A percentile compares a stretch with the other conserved stretches of the same genome.
Evolutionary conservation across 139 green algal species (phyloP).

Genomic region (Ettlia oleoabundans): DNA sequence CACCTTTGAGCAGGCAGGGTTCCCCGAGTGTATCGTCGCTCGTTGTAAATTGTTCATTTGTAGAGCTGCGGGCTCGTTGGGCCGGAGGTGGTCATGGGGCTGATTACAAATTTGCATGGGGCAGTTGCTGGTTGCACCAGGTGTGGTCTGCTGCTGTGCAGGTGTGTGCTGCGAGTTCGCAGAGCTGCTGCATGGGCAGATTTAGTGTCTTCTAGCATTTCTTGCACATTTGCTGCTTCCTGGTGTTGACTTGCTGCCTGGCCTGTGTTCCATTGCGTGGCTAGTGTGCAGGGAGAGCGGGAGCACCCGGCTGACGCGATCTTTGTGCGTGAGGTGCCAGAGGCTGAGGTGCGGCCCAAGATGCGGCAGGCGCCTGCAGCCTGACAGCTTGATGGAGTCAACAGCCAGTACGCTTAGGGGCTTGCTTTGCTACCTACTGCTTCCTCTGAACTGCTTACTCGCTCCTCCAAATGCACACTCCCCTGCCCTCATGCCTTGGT

Average conservation of each 20-base stretch:
- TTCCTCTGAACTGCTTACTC: too few relatives aligned
- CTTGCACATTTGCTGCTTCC: too few relatives aligned
- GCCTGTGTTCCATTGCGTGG: not conserved
- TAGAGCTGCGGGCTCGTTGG: too few relatives aligned
- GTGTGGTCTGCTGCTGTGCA: too few relatives aligned
- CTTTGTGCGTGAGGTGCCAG: constrained; percentile 72
- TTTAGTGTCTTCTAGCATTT: too few relatives aligned
- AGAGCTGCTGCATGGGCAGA: too few relatives aligned
- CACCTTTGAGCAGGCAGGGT: constrained; percentile 76
- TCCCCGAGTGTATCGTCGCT: not conserved
- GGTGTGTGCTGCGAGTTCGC: too few relatives aligned
- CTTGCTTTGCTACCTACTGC: not conserved
- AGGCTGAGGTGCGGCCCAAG: constrained; percentile 82
- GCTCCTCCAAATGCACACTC: too few relatives aligned
- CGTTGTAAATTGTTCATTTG: not conserved
- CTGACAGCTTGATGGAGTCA: not conserved
- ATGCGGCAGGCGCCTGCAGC: constrained; percentile 20
- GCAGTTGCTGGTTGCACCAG: too few relatives aligned
- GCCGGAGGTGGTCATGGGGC: too few relatives aligned
- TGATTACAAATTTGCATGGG: too few relatives aligned
- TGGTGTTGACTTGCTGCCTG: not conserved
- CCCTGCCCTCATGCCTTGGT: too few relatives aligned
- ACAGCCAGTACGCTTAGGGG: not conserved
- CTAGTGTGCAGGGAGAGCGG: constrained; percentile 36
- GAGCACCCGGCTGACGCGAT: constrained; percentile 71